Evolutionary conservation across 768 basidiomycete genomes (phyloP).

Genomic region (Scleroderma citrinum): DNA sequence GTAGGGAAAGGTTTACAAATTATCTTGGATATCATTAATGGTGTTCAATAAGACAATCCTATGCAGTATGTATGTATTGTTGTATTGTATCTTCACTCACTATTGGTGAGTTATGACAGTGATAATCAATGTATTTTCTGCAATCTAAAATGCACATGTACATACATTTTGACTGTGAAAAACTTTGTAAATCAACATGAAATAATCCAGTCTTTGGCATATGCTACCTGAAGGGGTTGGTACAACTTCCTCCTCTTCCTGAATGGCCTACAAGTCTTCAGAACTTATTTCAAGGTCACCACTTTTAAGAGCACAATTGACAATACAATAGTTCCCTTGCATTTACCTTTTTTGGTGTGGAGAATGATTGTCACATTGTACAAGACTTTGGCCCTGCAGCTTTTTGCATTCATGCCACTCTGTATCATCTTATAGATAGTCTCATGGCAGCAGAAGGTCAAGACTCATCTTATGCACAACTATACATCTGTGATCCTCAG

Average conservation of each 20-base stretch:
- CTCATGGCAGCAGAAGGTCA: slow-evolving; percentile 19
- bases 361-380: slow-evolving; percentile 24
- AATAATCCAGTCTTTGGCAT: slow-evolving; percentile 15
- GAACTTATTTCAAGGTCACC: slow-evolving; percentile 10
- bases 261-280: slow-evolving; percentile 13
- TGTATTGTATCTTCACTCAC: no score
- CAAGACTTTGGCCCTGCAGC: slow-evolving; percentile 28
- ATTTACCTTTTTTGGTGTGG: slow-evolving; percentile 33
- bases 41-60: no score
- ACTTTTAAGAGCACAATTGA: slow-evolving; percentile 29
- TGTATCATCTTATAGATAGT: slow-evolving; percentile 32
- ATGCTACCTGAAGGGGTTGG: slow-evolving; percentile 25
- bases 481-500: slow-evolving; percentile 37
- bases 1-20: no score
- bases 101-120: no score
- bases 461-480: slow-evolving; percentile 32
- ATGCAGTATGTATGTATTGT: no score
- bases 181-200: background rate
- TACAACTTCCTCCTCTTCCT: slow-evolving; percentile 16
- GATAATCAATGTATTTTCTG: no score
- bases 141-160: no score
- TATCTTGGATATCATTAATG: no score
- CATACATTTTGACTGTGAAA: slow-evolving; percentile 1
- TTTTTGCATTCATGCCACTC: slow-evolving; percentile 32
- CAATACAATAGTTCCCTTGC: slow-evolving; percentile 39